phyloP scores from a whole-genome alignment of 2,329 filamentous ascomycete species.

The Geosmithia putterillii region DNA sequence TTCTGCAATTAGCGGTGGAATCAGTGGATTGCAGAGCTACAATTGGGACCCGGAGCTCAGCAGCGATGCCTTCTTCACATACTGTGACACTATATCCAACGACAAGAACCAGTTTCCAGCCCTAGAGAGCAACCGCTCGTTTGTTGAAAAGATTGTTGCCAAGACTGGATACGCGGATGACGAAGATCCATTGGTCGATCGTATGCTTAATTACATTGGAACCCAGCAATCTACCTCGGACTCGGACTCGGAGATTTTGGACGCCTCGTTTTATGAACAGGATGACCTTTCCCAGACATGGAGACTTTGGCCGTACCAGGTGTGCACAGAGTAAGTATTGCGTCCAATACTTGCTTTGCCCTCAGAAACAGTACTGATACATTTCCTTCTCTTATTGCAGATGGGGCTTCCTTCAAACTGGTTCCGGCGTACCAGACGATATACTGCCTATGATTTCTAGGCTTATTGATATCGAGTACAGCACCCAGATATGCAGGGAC shows the following conservation, averaged over 20 bases:
- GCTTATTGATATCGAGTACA: conserved; percentile 50
- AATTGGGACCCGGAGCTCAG: conserved; percentile 44
- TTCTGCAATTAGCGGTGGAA: conserved; percentile 23
- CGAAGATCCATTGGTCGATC: conserved; percentile 21
- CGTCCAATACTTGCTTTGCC: too few relatives aligned
- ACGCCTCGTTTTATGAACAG: conserved; percentile 6
- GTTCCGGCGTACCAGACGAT: conserved; percentile 51
- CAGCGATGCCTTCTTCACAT: conserved; percentile 12
- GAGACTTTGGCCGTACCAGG: conserved; percentile 6
- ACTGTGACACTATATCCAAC: conserved; percentile 4
- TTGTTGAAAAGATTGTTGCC: conserved; percentile 69
- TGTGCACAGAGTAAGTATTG: conserved; percentile 5
- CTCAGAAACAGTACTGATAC: conserved; percentile 3
- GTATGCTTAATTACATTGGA: conserved; percentile 41
- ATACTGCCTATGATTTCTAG: conserved; percentile 62
- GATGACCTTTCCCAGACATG: conserved; percentile 5
- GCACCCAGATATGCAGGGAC: conserved; percentile 47
- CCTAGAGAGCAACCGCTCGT: conserved; percentile 27
- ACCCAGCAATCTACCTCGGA: conserved; percentile 6
- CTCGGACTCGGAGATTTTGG: conserved; percentile 20
- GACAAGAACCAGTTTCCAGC: conserved; percentile 6
- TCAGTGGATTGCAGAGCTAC: conserved; percentile 29
- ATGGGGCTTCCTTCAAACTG: conserved; percentile 71
- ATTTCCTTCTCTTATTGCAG: neutral
- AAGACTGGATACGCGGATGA: conserved; percentile 48